Conservation (phyloP, 257 asterid species). For the Nicotiana benthamiana region DNA sequence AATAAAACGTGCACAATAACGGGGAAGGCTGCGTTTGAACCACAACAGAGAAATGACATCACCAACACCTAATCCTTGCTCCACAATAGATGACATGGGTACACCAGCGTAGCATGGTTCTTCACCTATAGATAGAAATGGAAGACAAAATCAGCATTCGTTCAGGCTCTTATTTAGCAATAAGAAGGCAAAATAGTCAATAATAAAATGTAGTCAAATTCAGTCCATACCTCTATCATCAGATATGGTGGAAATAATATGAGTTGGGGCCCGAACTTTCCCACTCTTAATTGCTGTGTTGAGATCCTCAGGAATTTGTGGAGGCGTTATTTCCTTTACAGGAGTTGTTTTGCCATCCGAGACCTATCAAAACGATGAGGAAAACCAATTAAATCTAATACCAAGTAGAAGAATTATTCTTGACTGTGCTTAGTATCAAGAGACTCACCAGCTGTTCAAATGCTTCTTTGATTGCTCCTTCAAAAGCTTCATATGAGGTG, state of each 20-base stretch:
- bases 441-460: constrained; percentile 57
- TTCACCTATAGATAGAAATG: constrained; percentile 55
- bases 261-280: constrained; percentile 98
- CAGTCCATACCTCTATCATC: constrained; percentile 77
- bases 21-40: constrained; percentile 99
- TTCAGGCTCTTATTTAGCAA: neutral
- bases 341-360: constrained; percentile 66
- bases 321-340: constrained; percentile 82
- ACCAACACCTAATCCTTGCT: constrained; percentile 96
- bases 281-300: constrained; percentile 90
- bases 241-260: constrained; percentile 92
- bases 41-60: constrained; percentile 94
- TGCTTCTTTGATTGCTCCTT: constrained; percentile 71
- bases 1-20: constrained; percentile 87
- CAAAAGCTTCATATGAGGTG: constrained; percentile 88
- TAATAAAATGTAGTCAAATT: neutral
- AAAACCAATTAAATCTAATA: constrained; percentile 7
- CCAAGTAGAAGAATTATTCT: neutral
- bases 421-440: neutral
- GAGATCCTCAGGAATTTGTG: constrained; percentile 98
- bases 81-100: constrained; percentile 94
- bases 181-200: neutral
- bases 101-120: constrained; percentile 96
- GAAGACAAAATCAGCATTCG: constrained; percentile 6
- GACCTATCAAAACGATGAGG: constrained; percentile 33